phyloP scores from a whole-genome alignment of 2,329 filamentous ascomycete species.

The Sarocladium strictum region DNA sequence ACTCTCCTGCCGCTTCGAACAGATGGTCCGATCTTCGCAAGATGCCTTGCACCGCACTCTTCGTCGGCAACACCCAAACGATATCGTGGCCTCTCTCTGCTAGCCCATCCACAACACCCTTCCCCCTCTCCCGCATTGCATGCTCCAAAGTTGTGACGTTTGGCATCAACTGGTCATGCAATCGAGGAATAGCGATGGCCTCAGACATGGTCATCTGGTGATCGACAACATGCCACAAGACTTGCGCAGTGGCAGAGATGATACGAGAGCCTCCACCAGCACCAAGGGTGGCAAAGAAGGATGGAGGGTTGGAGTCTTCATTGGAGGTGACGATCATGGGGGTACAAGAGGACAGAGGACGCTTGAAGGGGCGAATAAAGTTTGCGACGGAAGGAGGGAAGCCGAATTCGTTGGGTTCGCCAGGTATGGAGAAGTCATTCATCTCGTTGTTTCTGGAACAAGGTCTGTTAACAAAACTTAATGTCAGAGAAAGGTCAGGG shows the following conservation, averaged over 20 bases:
- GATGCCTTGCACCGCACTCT: conserved; percentile 68
- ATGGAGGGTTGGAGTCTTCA: conserved; percentile 33
- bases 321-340: conserved; percentile 64
- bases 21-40: conserved; percentile 53
- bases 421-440: conserved; percentile 83
- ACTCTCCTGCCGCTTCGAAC: conserved; percentile 75
- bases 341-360: conserved; percentile 76
- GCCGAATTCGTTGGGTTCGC: conserved; percentile 72
- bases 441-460: conserved; percentile 51
- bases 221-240: conserved; percentile 67
- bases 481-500: not conserved
- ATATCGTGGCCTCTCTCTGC: conserved; percentile 62
- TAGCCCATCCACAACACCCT: conserved; percentile 59
- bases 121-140: conserved; percentile 45
- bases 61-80: conserved; percentile 56
- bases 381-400: conserved; percentile 76
- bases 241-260: conserved; percentile 72
- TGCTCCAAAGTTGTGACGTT: conserved; percentile 64
- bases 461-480: conserved; percentile 9
- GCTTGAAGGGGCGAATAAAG: conserved; percentile 74
- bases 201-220: conserved; percentile 50
- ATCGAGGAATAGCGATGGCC: conserved; percentile 59
- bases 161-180: conserved; percentile 80
- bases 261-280: conserved; percentile 79
- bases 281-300: conserved; percentile 63